Percentiles rank a stretch among this genome's conserved stretches.
Evolutionary conservation across 2,329 filamentous ascomycete genomes (phyloP).

Genomic region (Rhinocladiella similis): DNA sequence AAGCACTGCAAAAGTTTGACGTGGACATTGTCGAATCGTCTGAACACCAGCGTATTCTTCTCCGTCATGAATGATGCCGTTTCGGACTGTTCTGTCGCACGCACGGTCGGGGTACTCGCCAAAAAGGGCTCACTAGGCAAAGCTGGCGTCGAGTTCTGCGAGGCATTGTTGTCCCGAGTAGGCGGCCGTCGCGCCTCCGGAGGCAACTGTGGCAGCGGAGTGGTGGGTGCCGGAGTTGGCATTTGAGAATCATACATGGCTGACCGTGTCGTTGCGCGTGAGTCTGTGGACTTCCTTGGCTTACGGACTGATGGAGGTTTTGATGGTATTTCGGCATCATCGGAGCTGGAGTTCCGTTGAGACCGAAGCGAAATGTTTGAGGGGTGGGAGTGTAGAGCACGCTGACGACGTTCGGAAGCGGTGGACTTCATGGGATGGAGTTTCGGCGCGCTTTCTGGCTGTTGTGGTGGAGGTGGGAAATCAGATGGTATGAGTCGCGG

Average conservation of each 20-base stretch:
- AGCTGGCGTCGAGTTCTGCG: slow-evolving; percentile 2
- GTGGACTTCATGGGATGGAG: slow-evolving; percentile 21
- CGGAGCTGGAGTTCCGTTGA: slow-evolving; percentile 18
- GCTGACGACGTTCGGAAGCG: slow-evolving; percentile 26
- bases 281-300: slow-evolving; percentile 24
- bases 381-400: slow-evolving; percentile 28
- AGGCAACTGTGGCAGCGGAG: slow-evolving; percentile 24
- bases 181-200: slow-evolving; percentile 19
- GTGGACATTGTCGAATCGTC: slow-evolving; percentile 37
- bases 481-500: slow-evolving; percentile 15
- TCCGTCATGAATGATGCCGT: slow-evolving; percentile 29
- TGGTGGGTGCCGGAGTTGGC: slow-evolving; percentile 25
- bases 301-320: slow-evolving; percentile 17
- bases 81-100: slow-evolving; percentile 18
- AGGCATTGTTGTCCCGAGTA: slow-evolving; percentile 8
- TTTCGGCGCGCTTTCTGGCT: slow-evolving; percentile 12
- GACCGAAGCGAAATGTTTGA: slow-evolving; percentile 23
- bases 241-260: slow-evolving; percentile 22
- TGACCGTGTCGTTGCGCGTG: slow-evolving; percentile 20
- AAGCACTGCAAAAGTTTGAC: slow-evolving; percentile 33
- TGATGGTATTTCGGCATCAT: slow-evolving; percentile 20
- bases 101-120: not conserved
- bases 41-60: slow-evolving; percentile 32
- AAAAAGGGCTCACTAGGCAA: slow-evolving; percentile 14
- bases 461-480: slow-evolving; percentile 9